Conservation (phyloP, 139 green algal species). For the Volvox reticuliferus region DNA sequence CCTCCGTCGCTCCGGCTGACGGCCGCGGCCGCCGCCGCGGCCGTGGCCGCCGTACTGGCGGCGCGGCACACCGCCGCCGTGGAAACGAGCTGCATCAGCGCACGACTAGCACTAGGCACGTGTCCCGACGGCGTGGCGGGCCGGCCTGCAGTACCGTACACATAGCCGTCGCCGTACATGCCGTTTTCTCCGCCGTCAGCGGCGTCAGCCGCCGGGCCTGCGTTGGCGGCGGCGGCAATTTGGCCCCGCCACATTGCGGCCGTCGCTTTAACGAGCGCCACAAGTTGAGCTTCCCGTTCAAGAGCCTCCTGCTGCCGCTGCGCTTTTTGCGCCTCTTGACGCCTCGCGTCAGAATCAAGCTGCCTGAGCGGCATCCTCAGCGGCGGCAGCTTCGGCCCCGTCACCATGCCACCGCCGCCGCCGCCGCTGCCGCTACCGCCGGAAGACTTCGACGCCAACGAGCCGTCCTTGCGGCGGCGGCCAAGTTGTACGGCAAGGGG, state of each 20-base stretch:
- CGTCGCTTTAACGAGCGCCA: conserved; percentile 18
- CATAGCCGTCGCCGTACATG: background rate
- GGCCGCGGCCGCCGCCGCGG: background rate
- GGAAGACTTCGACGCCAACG: background rate
- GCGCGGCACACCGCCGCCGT: conserved; percentile 26
- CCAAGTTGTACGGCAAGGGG: background rate
- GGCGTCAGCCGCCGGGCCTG: background rate
- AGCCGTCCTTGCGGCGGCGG: conserved; percentile 8
- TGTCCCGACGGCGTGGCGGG: conserved; percentile 21
- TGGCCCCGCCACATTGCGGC: background rate
- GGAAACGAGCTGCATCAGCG: background rate
- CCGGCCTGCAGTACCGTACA: background rate
- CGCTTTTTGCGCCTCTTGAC: background rate
- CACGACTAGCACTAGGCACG: conserved; percentile 10
- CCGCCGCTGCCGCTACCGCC: background rate
- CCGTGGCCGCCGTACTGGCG: background rate
- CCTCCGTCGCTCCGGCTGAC: background rate
- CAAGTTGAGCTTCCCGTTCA: background rate
- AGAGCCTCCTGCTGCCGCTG: background rate
- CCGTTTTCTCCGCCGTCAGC: background rate
- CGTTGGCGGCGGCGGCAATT: background rate
- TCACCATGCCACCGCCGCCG: conserved; percentile 14
- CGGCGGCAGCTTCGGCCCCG: conserved; percentile 39
- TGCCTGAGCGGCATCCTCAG: background rate
- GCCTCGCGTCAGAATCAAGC: background rate